phyloP scores from a whole-genome alignment of 2,329 filamentous ascomycete genomes.

The Fusarium abutilonis region DNA sequence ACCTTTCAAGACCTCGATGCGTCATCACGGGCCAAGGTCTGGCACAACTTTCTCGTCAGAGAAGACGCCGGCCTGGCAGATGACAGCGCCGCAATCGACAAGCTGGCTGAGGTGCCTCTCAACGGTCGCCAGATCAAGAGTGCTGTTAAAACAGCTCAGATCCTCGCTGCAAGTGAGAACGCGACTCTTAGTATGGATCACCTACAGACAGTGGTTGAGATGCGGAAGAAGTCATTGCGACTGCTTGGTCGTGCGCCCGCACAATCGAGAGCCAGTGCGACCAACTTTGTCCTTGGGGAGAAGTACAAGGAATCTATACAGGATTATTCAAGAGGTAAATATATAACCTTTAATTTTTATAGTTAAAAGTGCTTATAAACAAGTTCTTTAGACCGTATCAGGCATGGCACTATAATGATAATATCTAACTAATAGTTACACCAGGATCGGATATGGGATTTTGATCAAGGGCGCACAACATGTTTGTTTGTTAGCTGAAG shows the following conservation, averaged over 20 bases:
- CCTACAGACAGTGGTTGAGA: constrained; percentile 10
- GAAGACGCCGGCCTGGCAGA: not conserved
- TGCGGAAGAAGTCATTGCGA: constrained; percentile 1
- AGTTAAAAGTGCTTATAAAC: no score
- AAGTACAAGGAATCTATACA: not conserved
- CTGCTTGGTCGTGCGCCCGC: not conserved
- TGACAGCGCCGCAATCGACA: not conserved
- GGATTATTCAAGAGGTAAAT: not conserved
- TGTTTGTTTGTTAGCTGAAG: no score
- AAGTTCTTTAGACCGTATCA: no score
- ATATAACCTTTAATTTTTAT: not conserved
- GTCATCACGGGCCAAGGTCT: constrained; percentile 36
- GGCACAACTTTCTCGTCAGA: constrained; percentile 25
- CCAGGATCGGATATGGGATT: no score
- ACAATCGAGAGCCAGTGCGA: not conserved
- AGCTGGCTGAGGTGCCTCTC: not conserved
- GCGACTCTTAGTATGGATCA: constrained; percentile 1
- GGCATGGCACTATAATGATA: no score
- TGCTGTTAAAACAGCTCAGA: constrained; percentile 13
- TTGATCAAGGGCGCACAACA: no score
- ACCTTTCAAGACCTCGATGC: constrained; percentile 47
- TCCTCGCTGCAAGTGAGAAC: constrained; percentile 6
- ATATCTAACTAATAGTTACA: no score
- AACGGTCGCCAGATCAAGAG: constrained; percentile 39
- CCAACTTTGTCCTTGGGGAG: not conserved